phyloP scores from a whole-genome alignment of 192 early-diverging fungal species.

The Backusella westeae region DNA sequence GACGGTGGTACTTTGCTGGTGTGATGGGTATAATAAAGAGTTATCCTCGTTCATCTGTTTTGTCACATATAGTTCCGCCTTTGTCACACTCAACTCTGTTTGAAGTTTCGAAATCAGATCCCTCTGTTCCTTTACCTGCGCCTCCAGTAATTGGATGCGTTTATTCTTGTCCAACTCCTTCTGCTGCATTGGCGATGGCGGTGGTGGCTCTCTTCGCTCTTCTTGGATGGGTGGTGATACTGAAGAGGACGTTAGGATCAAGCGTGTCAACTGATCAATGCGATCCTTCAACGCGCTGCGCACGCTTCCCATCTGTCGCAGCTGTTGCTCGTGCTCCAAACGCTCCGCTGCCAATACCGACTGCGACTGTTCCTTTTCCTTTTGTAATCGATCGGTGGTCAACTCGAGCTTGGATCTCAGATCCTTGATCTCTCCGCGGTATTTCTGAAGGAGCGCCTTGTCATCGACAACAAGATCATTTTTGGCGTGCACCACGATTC shows the following conservation, averaged over 20 bases:
- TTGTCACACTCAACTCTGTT: conserved; percentile 43
- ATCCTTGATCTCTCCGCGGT: conserved; percentile 77
- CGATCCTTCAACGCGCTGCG: conserved; percentile 74
- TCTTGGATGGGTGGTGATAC: conserved; percentile 42
- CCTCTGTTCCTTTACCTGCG: neutral
- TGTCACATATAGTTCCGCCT: conserved; percentile 35
- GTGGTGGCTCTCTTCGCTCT: neutral
- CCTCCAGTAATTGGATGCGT: conserved; percentile 10
- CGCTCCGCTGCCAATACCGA: conserved; percentile 32
- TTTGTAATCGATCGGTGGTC: conserved; percentile 52
- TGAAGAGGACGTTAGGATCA: conserved; percentile 76
- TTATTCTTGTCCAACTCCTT: conserved; percentile 11
- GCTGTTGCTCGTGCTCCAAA: conserved; percentile 51
- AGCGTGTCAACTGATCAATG: conserved; percentile 81
- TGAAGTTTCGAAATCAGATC: conserved; percentile 22
- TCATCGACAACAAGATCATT: conserved; percentile 82
- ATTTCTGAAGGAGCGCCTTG: conserved; percentile 82
- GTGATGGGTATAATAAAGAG: neutral
- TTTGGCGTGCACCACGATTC: conserved; percentile 76
- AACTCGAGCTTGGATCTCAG: conserved; percentile 59
- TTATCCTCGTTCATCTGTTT: neutral
- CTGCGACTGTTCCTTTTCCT: conserved; percentile 53
- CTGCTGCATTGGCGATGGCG: neutral
- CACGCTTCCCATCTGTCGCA: conserved; percentile 51
- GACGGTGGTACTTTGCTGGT: neutral